Conservation (phyloP, 2,329 filamentous ascomycete species). For the Tolypocladium sp. region DNA sequence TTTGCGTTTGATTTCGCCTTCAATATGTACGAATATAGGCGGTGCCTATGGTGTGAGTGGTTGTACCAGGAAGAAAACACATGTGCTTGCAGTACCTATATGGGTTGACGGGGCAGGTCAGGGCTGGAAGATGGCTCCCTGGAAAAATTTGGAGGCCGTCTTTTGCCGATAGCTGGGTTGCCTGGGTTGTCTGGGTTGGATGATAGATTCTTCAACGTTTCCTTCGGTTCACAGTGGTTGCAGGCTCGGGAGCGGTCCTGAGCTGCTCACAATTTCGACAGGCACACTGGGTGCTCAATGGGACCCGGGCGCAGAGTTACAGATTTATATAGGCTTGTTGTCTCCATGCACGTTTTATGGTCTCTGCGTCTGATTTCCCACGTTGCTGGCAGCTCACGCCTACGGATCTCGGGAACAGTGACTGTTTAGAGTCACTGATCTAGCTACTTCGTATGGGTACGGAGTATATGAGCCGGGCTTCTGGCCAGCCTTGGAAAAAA, state of each 20-base stretch:
- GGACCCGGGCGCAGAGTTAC: neutral
- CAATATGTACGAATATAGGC: constrained; percentile 5
- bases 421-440: too few species aligned
- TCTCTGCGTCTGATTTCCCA: neutral
- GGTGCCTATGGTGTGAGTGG: constrained; percentile 1
- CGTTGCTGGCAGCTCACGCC: neutral
- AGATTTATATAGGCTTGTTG: neutral
- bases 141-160: neutral
- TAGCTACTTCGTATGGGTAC: too few species aligned
- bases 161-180: neutral
- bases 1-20: neutral
- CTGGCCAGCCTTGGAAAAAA: too few species aligned
- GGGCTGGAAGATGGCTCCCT: neutral
- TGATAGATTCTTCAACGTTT: neutral
- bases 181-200: neutral
- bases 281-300: neutral
- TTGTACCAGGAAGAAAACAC: neutral
- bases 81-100: neutral
- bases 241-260: neutral
- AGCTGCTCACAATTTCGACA: neutral
- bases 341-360: neutral
- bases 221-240: neutral
- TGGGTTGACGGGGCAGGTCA: neutral
- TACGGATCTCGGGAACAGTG: too few species aligned
- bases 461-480: too few species aligned